Evolutionary conservation across 495 filamentous ascomycete genomes (phyloP), one percentile per base, ranked within the genome.

Genomic region (Neurospora pannonica): DNA sequence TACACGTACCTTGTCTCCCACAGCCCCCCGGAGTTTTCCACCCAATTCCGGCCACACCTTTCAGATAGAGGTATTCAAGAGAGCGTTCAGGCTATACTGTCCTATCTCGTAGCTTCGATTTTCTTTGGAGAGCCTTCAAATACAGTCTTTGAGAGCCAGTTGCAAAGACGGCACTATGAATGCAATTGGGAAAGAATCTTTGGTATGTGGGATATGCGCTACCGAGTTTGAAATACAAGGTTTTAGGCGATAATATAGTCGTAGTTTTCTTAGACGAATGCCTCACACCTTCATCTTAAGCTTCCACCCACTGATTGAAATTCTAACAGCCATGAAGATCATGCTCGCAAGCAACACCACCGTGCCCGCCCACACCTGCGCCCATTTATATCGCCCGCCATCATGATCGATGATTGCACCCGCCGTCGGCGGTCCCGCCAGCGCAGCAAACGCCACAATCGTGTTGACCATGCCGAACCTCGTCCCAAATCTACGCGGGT

Each of bases 381-480:
- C 83, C 76, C 79, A 84, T 28, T 80, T 46, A 72, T 82, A 85
- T 15, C 69, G 36, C 0, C 83, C 85, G 5, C 74, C 77, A 3
- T 76, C 79, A 40, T 54, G 72, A 70, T 85, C 83, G 36, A 86
- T 85, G 42, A 85, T 85, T 7, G 83, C 83, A 5, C 84, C 83
- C 0, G 85, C 83, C 1, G 79, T 83, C 2, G 84, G 84, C 28
- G 84, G 84, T 0, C 84, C 84, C 2, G 84, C 84, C 21, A 85
- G 77, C 21, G 82, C 82, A 5, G 83, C 83, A 70, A 84, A 83
- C 7, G 78, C 81, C 5, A 77, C 72, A 39, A 83, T 77, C 4
- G 82, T 85, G 38, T 81, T 84, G 19, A 83, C 81, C 84, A 86
- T 85, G 39, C 84, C 84, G 70, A 84, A 85, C 21, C 84, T 60